Evolutionary conservation across 2,329 filamentous ascomycete genomes (phyloP).

Genomic region (Leptographium radiaticola): DNA sequence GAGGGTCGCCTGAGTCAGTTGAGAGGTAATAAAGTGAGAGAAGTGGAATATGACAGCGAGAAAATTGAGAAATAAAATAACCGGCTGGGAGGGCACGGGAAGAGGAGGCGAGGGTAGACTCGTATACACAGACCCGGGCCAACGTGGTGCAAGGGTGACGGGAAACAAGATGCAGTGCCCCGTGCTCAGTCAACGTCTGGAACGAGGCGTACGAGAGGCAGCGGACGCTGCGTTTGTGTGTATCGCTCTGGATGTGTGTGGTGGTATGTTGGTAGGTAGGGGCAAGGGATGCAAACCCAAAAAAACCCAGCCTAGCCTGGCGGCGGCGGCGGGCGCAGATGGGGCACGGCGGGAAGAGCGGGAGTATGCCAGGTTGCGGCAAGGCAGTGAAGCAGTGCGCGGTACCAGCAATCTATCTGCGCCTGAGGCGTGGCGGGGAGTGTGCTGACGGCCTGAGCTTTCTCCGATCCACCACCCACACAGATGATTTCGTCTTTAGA

Average conservation of each 20-base stretch:
- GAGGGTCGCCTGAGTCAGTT: not conserved
- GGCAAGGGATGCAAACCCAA: not conserved
- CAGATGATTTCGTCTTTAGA: not conserved
- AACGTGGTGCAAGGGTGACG: slow-evolving; percentile 3
- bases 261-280: not conserved
- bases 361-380: slow-evolving; percentile 2
- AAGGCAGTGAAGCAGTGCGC: not conserved
- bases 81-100: not conserved
- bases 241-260: not conserved
- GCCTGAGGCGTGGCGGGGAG: not conserved
- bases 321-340: not conserved
- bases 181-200: not conserved
- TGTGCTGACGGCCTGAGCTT: not conserved
- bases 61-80: not conserved
- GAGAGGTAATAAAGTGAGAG: not conserved
- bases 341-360: slow-evolving; percentile 2
- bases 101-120: not conserved
- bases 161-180: slow-evolving; percentile 1
- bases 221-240: not conserved
- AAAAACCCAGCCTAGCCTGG: not conserved
- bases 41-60: not conserved
- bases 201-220: not conserved
- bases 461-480: not conserved
- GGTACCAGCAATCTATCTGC: slow-evolving; percentile 4
- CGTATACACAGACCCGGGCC: not conserved